These are phyloP conservation scores for Suillus paluster DNA, from an alignment of 768 basidiomycete species.

Conservation along the genomic window DNA sequence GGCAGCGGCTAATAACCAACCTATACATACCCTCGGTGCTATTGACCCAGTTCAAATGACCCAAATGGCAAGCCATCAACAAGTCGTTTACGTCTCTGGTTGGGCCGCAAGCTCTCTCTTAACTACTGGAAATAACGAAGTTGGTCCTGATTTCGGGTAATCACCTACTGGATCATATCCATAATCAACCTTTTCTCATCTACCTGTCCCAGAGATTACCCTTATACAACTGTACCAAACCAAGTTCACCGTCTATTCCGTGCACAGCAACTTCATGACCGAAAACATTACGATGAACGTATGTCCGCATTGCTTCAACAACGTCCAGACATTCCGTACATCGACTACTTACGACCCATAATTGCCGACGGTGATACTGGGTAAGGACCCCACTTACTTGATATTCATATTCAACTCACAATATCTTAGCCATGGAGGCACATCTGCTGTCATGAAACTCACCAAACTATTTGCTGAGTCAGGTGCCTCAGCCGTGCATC, in stretches of 20 bases:
- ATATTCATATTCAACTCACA: constrained; percentile 8
- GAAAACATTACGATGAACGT: constrained; percentile 90
- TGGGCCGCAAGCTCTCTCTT: constrained; percentile 89
- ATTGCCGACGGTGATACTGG: constrained; percentile 96
- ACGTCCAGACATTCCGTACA: constrained; percentile 71
- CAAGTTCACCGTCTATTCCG: constrained; percentile 92
- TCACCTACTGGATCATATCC: constrained; percentile 12
- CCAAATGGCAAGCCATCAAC: constrained; percentile 87
- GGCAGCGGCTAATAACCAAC: constrained; percentile 63
- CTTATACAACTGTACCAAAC: constrained; percentile 95
- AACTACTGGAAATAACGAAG: constrained; percentile 90
- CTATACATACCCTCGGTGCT: constrained; percentile 91
- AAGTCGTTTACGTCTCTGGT: constrained; percentile 90
- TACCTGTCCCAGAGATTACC: constrained; percentile 71
- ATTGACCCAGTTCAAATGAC: constrained; percentile 96
- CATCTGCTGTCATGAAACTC: constrained; percentile 94
- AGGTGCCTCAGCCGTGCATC: constrained; percentile 87
- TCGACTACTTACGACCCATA: constrained; percentile 91
- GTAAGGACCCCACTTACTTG: constrained; percentile 43
- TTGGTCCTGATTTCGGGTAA: constrained; percentile 89
- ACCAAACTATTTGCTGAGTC: constrained; percentile 95
- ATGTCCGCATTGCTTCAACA: constrained; percentile 65
- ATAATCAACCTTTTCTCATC: neutral
- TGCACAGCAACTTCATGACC: constrained; percentile 91
- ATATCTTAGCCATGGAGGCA: constrained; percentile 76